Conservation (phyloP, 192 early-diverging fungal species). For the Podila epicladia region DNA sequence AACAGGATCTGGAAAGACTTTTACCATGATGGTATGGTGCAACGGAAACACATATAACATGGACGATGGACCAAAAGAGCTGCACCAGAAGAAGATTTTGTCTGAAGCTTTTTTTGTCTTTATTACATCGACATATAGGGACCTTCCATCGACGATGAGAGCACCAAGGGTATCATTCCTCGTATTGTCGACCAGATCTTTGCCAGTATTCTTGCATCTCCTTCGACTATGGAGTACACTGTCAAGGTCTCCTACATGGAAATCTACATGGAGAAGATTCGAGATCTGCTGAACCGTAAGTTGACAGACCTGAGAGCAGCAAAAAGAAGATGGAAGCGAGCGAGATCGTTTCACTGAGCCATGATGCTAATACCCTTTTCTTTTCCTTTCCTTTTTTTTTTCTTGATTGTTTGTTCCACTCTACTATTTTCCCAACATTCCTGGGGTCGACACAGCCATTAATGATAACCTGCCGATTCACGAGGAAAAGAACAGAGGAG, state of each 20-base stretch:
- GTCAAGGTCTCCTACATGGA: slow-evolving; percentile 99
- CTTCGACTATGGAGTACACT: slow-evolving; percentile 95
- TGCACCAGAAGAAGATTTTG: no score
- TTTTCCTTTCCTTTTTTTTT: not conserved
- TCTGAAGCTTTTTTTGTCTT: no score
- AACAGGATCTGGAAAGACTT: slow-evolving; percentile 97
- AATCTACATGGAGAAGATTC: slow-evolving; percentile 99
- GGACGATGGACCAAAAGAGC: no score
- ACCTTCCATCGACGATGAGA: slow-evolving; percentile 91
- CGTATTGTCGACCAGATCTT: slow-evolving; percentile 98
- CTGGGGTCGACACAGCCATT: slow-evolving; percentile 56
- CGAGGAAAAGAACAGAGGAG: slow-evolving; percentile 96
- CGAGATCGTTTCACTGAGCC: no score
- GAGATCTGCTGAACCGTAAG: slow-evolving; percentile 93
- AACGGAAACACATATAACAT: not conserved
- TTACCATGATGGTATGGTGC: slow-evolving; percentile 86
- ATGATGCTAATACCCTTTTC: not conserved
- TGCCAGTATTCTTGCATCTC: slow-evolving; percentile 88
- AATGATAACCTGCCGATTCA: slow-evolving; percentile 96
- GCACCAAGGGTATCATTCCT: slow-evolving; percentile 95
- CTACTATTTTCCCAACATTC: not conserved
- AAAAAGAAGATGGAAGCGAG: not conserved
- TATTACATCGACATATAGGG: slow-evolving; percentile 64
- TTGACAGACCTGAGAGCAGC: not conserved
- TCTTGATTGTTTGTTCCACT: not conserved